Percentiles rank a stretch among this genome's conserved stretches.
Conservation (phyloP, 1,139 yeast genomes). For the Petasospora fabianii region DNA sequence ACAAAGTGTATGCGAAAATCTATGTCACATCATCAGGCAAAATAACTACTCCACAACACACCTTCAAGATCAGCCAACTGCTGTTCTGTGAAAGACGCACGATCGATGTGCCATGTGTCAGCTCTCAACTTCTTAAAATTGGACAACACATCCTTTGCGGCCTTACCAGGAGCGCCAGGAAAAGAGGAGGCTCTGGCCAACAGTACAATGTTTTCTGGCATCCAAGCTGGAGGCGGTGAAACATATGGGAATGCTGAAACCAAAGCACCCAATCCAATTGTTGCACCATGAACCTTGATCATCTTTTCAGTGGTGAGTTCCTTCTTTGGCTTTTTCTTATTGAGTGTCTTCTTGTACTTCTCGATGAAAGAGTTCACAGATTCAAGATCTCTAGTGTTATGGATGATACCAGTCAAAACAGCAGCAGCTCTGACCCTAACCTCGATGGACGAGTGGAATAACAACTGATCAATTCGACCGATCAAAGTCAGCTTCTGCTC, state of each 20-base stretch:
- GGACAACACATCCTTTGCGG: slow-evolving; percentile 80
- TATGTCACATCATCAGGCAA: slow-evolving; percentile 43
- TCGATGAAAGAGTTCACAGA: slow-evolving; percentile 36
- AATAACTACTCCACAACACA: slow-evolving; percentile 89
- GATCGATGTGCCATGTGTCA: slow-evolving; percentile 95
- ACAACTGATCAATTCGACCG: slow-evolving; percentile 49
- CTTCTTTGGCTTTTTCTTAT: slow-evolving; percentile 31
- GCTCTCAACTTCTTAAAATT: slow-evolving; percentile 89
- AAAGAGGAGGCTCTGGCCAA: slow-evolving; percentile 59
- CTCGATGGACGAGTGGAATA: slow-evolving; percentile 60
- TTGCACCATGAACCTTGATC: slow-evolving; percentile 73
- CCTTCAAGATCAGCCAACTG: slow-evolving; percentile 93
- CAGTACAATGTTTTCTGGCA: slow-evolving; percentile 68
- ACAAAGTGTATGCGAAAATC: neutral
- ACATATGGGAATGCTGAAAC: slow-evolving; percentile 87
- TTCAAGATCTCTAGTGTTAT: slow-evolving; percentile 59
- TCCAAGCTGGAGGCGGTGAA: slow-evolving; percentile 92
- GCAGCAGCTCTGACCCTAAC: slow-evolving; percentile 75
- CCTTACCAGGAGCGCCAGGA: slow-evolving; percentile 75
- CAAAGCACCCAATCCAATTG: slow-evolving; percentile 84
- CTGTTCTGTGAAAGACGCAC: slow-evolving; percentile 66
- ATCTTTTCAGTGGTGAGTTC: slow-evolving; percentile 40
- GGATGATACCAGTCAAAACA: slow-evolving; percentile 77
- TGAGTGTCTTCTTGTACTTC: slow-evolving; percentile 38
- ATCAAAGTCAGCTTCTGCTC: slow-evolving; percentile 52